These are phyloP conservation scores for Tolypocladium nubicola DNA, from an alignment of 2,329 filamentous ascomycete genomes.

Conservation along the genomic window DNA sequence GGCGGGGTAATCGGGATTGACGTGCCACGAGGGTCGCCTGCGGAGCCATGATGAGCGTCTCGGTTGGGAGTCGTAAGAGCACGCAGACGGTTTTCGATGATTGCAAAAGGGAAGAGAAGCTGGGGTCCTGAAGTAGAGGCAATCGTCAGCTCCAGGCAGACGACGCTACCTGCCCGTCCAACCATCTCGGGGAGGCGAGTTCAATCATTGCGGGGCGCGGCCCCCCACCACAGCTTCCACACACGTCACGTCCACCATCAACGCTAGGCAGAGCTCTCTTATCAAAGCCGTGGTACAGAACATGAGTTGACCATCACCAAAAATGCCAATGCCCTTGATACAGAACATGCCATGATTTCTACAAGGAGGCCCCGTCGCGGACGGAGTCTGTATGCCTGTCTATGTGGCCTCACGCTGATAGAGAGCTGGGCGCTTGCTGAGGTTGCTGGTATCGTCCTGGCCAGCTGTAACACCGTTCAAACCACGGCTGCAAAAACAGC, in stretches of 20 bases:
- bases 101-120: neutral
- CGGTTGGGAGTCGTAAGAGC: neutral
- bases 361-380: neutral
- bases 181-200: neutral
- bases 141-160: neutral
- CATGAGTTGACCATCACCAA: neutral
- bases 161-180: neutral
- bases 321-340: neutral
- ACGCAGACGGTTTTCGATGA: neutral
- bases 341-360: neutral
- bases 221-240: neutral
- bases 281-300: neutral
- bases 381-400: neutral
- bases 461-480: constrained; percentile 2
- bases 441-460: constrained; percentile 1
- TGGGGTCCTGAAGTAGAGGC: neutral
- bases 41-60: constrained; percentile 20
- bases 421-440: neutral
- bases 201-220: neutral
- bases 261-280: no score
- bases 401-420: neutral
- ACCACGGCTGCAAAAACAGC: constrained; percentile 12
- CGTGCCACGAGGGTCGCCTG: constrained; percentile 23
- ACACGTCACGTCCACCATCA: neutral
- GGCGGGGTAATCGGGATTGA: constrained; percentile 9